Conservation (phyloP, 2,329 filamentous ascomycete genomes). For the Diaporthe australafricana region DNA sequence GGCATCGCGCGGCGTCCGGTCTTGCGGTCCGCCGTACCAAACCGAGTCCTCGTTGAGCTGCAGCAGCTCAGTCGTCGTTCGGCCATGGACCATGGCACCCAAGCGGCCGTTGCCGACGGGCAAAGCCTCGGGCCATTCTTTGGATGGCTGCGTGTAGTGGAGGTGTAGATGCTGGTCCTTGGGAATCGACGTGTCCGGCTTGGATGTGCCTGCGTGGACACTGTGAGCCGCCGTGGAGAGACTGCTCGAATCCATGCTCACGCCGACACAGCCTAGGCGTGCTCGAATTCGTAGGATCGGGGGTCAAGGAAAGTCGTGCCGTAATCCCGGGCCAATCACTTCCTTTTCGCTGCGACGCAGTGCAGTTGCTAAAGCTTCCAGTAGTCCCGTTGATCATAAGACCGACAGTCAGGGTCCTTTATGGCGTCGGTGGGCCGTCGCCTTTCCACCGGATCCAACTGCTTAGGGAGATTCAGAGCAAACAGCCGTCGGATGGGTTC, state of each 20-base stretch:
- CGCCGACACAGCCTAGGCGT: conserved; percentile 1
- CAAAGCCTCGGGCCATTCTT: conserved; percentile 51
- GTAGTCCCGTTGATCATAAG: not conserved
- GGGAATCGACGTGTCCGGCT: not conserved
- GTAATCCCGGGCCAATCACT: conserved; percentile 6
- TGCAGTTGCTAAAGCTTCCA: not conserved
- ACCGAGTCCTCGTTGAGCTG: conserved; percentile 61
- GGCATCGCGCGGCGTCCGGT: conserved; percentile 54
- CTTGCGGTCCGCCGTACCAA: conserved; percentile 58
- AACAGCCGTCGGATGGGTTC: conserved; percentile 28
- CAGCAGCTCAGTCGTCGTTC: conserved; percentile 54
- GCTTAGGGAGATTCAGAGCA: not conserved
- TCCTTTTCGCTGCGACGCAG: not conserved
- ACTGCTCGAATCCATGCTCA: not conserved
- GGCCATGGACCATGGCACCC: conserved; percentile 57
- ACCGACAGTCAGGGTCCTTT: not conserved
- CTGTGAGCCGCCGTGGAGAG: not conserved
- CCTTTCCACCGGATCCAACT: not conserved
- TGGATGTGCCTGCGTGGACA: not conserved
- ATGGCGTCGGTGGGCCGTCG: conserved; percentile 6
- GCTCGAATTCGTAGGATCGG: not conserved
- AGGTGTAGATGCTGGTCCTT: conserved; percentile 37
- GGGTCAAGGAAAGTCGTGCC: conserved; percentile 27
- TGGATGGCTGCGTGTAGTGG: conserved; percentile 45
- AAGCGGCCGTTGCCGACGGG: conserved; percentile 61